Base-by-base conservation (phyloP, 352 stramenopile genomes). In the Blastocystis sp. region DNA sequence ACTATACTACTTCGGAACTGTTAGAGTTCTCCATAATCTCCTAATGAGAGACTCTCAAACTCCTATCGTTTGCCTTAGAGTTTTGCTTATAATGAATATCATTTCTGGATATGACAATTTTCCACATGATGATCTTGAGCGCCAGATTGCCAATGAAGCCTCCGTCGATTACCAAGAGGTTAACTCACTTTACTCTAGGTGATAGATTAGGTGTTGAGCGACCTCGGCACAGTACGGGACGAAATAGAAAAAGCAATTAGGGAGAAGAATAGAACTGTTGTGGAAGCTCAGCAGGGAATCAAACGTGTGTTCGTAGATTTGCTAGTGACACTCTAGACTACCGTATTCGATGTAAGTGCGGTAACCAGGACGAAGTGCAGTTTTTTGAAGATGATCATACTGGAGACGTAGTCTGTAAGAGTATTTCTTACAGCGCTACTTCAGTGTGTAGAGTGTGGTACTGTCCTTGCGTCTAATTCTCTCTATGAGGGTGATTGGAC, bases 1-100 rank as follows among this genome's bases (percentile, higher is more conserved):
- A 81, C 70, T 81, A 81, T 81, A 81, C 70, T 81, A 81, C 70
- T 81, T 81, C 70, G 70, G 70, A 81, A 20, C 70, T 63, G 73
- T 50, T 53, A 37, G 45, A 20, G 0, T 2, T 76, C 20, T 30
- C 11, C 41, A 37, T 11, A 11, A 3, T 45, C 53, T 34, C 30
- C 30, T 34, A 34, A 34, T 34, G 30, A 34, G 30, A 59, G 20
- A 59, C 50, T 59, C 20, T 0, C 13, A 59, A 3, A 1, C 20
- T 59, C 2, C 13, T 1, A 59, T n/a, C 3, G 20, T 1, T 59
- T 1, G 1, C 20, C 50, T 59, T 59, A 59, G 0, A 59, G 11
- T 59, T n/a, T 59, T 59, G 13, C 50, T n/a, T 13, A 13, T n/a
- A n/a, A 59, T 2, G 20, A 2, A n/a, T n/a, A 59, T 13, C 11